A percentile compares a stretch with the other conserved stretches of the same genome.
Evolutionary conservation across 345 rosid species (phyloP).

Genomic region (Litchi chinensis): DNA sequence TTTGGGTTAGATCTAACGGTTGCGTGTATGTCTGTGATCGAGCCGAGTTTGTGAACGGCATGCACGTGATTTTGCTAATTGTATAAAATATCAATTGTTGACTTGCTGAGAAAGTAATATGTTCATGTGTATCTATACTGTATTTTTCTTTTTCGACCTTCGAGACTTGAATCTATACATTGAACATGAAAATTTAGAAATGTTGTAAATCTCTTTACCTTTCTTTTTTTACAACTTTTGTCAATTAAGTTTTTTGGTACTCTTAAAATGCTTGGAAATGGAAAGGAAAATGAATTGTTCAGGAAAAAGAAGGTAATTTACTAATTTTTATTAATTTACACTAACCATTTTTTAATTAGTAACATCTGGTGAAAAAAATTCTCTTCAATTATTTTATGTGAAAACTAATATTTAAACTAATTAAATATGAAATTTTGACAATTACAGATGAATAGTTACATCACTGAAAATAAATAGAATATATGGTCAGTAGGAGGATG

Average conservation of each 20-base stretch:
- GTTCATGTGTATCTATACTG: background rate
- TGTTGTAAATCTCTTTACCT: background rate
- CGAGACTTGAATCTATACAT: background rate
- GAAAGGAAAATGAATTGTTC: background rate
- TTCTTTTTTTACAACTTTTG: background rate
- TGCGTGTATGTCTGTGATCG: background rate
- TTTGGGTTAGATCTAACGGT: constrained; percentile 28
- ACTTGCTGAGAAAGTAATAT: background rate
- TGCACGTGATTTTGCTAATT: constrained; percentile 9
- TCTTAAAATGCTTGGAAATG: constrained; percentile 12
- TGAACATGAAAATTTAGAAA: background rate
- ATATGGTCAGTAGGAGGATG: no score
- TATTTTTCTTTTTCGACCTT: background rate
- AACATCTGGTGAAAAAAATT: no score
- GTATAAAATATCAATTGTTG: background rate
- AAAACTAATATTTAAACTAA: no score
- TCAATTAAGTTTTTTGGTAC: background rate
- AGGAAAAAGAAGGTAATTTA: background rate
- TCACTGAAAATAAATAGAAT: no score
- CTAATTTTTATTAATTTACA: background rate
- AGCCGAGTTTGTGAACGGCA: background rate
- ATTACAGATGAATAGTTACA: no score
- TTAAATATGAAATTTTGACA: no score
- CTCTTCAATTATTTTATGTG: no score
- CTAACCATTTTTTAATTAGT: background rate